phyloP scores from a whole-genome alignment of 139 green algal species.

The Picochlorum sp. region DNA sequence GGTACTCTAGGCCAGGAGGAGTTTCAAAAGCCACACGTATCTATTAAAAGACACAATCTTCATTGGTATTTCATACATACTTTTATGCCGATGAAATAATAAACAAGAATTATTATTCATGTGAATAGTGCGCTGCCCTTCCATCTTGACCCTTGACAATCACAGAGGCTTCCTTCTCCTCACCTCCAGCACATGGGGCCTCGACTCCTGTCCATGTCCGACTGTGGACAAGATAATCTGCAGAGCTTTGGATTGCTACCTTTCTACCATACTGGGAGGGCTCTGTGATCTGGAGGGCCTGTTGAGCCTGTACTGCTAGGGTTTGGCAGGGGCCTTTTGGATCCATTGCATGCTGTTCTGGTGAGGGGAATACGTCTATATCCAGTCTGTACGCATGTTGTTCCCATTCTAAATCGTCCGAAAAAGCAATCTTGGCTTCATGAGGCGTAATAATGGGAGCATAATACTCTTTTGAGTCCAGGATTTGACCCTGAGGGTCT shows the following conservation, averaged over 20 bases:
- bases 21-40: too few relatives aligned
- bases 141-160: constrained; percentile 33
- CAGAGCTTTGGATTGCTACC: constrained; percentile 37
- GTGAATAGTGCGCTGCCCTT: constrained; percentile 44
- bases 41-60: not conserved
- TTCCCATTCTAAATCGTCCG: constrained; percentile 19
- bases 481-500: constrained; percentile 43
- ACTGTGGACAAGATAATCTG: constrained; percentile 55
- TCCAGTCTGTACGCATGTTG: constrained; percentile 21
- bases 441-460: constrained; percentile 84
- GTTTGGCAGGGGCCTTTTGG: not conserved
- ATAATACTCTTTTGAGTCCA: constrained; percentile 84
- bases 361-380: constrained; percentile 16
- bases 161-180: constrained; percentile 4
- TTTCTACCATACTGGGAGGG: constrained; percentile 13
- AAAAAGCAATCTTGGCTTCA: constrained; percentile 71
- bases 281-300: constrained; percentile 12
- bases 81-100: not conserved
- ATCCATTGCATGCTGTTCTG: not conserved
- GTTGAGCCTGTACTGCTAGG: constrained; percentile 8
- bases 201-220: constrained; percentile 68
- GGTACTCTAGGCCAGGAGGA: too few relatives aligned
- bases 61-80: not conserved
- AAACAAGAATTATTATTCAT: not conserved
- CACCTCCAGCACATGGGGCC: constrained; percentile 44